These are phyloP conservation scores for Hemisphaericaspora xylanilytica DNA, from an alignment of 1,139 yeast genomes.

Conservation along the genomic window DNA sequence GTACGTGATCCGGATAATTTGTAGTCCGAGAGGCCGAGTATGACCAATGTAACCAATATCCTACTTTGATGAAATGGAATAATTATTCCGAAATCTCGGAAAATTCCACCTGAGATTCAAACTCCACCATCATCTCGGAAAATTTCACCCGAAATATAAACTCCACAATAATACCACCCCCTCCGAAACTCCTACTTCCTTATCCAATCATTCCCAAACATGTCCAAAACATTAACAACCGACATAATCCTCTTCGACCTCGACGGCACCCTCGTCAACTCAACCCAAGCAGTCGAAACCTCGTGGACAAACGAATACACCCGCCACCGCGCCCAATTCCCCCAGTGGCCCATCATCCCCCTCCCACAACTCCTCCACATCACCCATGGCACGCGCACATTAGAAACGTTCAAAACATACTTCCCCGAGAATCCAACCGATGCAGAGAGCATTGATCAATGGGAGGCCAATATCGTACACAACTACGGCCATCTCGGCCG, in stretches of 20 bases:
- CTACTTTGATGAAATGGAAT: too few relatives aligned
- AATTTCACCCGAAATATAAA: too few relatives aligned
- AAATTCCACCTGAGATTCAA: too few relatives aligned
- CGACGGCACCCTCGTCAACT: conserved; percentile 24
- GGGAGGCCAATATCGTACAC: conserved; percentile 17
- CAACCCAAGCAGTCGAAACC: conserved; percentile 20
- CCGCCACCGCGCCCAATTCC: conserved; percentile 14
- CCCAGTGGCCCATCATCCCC: conserved; percentile 11
- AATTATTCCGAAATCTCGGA: too few relatives aligned
- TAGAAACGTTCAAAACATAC: conserved; percentile 15
- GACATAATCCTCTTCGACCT: conserved; percentile 18
- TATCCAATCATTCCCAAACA: too few relatives aligned
- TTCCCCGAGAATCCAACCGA: conserved; percentile 15
- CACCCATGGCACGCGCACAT: conserved; percentile 21
- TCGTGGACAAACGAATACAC: conserved; percentile 18
- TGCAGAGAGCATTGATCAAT: conserved; percentile 13
- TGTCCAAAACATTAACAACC: too few relatives aligned
- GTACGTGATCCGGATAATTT: too few relatives aligned
- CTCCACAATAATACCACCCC: too few relatives aligned
- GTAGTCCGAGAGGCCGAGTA: too few relatives aligned
- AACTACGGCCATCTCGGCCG: conserved; percentile 20
- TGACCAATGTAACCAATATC: too few relatives aligned
- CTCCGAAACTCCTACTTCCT: too few relatives aligned
- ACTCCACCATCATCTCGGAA: too few relatives aligned
- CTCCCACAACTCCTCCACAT: conserved; percentile 14